Base-by-base conservation (phyloP, 164 flowering plant species). In the Tetrastigma voinierianum region DNA sequence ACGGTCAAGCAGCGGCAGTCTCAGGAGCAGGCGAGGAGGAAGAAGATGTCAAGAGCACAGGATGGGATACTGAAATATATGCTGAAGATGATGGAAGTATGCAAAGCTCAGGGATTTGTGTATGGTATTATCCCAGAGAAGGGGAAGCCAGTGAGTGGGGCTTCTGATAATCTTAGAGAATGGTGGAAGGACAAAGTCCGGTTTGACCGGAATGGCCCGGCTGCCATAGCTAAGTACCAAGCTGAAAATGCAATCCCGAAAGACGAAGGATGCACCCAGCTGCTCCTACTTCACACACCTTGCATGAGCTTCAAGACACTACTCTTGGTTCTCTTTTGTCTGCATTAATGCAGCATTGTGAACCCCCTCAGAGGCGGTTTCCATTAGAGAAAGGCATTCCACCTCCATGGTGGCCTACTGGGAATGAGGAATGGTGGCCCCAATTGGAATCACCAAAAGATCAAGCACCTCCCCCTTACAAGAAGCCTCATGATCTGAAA, bases 131-230 rank as follows among this genome's bases (percentile, higher is more conserved):
- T 91, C 59, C 95, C 95, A 0, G 97, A 91, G 80, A 91, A 89
- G 54, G 97, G 97, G 21, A 91, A 91, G 59, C 95, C 97, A 0
- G 95, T 89, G n/a, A 86, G 90, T 19, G 97, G 97, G 19, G 89
- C 97, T 5, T 91, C 95, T 5, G 97, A 91, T 62, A 89, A 89
- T 62, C 88, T 91, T 3, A 76, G 97, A 8, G 97, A 82, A 3
- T 91, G 97, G 97, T 91, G 97, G 97, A 91, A 91, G 74, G 97
- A 91, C 61, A 87, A 83, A 58, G 97, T 91, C 45, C 67, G 88
- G 65, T 91, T 91, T 70, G 97, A 91, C 72, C 82, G 93, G 0
- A 91, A 91, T 65, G 97, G 91, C 17, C 96, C 96, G 2, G 91
- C 96, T 40, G 93, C 96, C 2, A 86, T 90, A 12, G 75, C 89